phyloP scores from a whole-genome alignment of 202 grass and related monocot species.

The Carex sylvatica region DNA sequence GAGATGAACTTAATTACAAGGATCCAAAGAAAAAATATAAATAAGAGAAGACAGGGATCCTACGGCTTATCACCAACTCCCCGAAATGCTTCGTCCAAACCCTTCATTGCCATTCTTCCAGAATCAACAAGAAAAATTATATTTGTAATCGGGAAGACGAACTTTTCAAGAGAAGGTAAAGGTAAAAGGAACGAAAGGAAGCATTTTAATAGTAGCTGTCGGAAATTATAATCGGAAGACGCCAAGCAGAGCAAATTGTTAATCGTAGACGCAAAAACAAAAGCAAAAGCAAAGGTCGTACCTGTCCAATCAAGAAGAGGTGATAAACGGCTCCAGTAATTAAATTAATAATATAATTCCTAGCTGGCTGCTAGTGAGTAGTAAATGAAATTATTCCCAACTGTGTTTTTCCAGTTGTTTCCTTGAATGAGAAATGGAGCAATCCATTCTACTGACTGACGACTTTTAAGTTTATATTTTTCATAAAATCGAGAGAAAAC shows the following conservation, averaged over 20 bases:
- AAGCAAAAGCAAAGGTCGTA: background rate
- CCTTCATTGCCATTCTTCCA: constrained; percentile 44
- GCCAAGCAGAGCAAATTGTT: background rate
- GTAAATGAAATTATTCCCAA: background rate
- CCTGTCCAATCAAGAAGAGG: background rate
- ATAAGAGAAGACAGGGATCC: constrained; percentile 9
- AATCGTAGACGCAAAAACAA: background rate
- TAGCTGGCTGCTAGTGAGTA: background rate
- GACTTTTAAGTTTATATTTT: background rate
- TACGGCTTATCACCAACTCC: constrained; percentile 73
- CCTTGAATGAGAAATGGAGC: background rate
- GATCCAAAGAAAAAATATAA: background rate
- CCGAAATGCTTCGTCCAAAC: constrained; percentile 74
- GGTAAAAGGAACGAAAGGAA: background rate
- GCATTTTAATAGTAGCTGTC: background rate
- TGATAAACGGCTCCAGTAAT: constrained; percentile 1
- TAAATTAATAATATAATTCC: constrained; percentile 7
- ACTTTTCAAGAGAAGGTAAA: constrained; percentile 13
- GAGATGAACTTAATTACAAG: background rate
- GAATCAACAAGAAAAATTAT: background rate
- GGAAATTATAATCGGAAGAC: background rate
- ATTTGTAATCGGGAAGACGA: constrained; percentile 4
- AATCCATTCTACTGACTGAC: background rate
- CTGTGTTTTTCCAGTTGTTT: background rate
- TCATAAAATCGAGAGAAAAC: background rate